These are phyloP conservation scores for Penicillium sp. DNA, from an alignment of 2,329 filamentous ascomycete species.

Conservation along the genomic window DNA sequence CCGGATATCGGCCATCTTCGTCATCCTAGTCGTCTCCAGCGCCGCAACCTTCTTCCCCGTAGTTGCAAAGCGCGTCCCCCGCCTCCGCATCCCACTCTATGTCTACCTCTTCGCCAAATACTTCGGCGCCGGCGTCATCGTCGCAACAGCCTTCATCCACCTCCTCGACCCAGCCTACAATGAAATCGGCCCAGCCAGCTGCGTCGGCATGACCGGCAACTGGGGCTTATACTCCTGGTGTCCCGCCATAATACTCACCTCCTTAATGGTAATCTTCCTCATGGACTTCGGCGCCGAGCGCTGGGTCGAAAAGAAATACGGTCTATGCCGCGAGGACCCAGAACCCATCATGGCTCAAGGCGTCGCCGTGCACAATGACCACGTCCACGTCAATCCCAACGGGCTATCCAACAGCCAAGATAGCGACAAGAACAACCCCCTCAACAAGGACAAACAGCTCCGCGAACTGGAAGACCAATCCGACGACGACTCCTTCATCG, in stretches of 20 bases:
- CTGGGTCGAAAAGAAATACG: conserved; percentile 29
- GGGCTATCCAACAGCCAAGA: not conserved
- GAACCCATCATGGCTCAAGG: conserved; percentile 23
- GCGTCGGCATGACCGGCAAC: conserved; percentile 58
- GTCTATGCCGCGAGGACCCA: conserved; percentile 27
- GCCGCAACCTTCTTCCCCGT: conserved; percentile 52
- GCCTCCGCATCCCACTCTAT: conserved; percentile 46
- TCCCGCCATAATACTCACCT: conserved; percentile 55
- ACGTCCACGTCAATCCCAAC: not conserved
- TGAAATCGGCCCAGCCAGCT: conserved; percentile 53
- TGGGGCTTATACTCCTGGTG: conserved; percentile 60
- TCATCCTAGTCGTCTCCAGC: conserved; percentile 49
- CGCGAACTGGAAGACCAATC: conserved; percentile 21
- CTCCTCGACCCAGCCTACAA: conserved; percentile 51
- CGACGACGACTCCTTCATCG: conserved; percentile 13
- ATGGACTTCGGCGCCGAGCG: conserved; percentile 29
- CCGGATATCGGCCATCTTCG: conserved; percentile 50
- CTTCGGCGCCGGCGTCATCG: conserved; percentile 53
- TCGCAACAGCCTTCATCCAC: conserved; percentile 55
- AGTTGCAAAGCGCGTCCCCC: conserved; percentile 45
- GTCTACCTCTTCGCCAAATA: conserved; percentile 54
- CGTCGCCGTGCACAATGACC: conserved; percentile 1
- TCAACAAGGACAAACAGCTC: conserved; percentile 12
- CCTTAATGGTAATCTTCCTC: conserved; percentile 54
- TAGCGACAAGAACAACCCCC: not conserved